These are phyloP conservation scores for Herpetomonas tarakana DNA, from an alignment of 208 protist species.

Conservation along the genomic window DNA sequence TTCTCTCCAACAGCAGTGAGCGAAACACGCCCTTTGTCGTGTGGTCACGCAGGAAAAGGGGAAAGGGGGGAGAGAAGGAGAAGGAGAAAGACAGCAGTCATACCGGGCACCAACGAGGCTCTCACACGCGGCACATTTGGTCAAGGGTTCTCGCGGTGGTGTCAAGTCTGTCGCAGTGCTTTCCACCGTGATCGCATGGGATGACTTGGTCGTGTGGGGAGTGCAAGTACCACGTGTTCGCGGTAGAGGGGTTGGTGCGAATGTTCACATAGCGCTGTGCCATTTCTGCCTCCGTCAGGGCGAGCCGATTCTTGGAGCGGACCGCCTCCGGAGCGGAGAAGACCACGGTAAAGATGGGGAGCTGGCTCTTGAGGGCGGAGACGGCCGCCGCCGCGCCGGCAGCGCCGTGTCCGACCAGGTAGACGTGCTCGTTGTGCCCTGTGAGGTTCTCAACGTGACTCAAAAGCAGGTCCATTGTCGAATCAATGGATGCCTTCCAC, in stretches of 20 bases:
- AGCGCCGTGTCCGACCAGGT: conserved; percentile 27
- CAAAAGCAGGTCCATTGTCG: conserved; percentile 1
- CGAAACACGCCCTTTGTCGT: too few species aligned
- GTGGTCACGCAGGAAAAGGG: neutral
- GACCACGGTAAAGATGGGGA: conserved; percentile 16
- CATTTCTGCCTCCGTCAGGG: conserved; percentile 6
- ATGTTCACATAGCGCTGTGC: conserved; percentile 25
- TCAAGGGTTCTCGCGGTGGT: conserved; percentile 22
- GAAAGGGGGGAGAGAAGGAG: neutral
- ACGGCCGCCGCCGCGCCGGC: conserved; percentile 18
- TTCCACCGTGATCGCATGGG: conserved; percentile 26
- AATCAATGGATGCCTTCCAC: conserved; percentile 25
- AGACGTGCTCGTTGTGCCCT: conserved; percentile 14
- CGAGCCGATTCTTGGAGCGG: conserved; percentile 5
- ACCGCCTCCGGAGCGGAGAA: conserved; percentile 28
- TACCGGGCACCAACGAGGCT: neutral
- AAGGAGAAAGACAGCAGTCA: neutral
- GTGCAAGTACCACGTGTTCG: conserved; percentile 36
- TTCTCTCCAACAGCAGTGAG: too few species aligned
- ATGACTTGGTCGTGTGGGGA: conserved; percentile 29
- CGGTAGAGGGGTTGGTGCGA: conserved; percentile 19
- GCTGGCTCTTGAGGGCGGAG: conserved; percentile 12
- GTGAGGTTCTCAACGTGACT: conserved; percentile 3
- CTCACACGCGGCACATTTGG: conserved; percentile 10
- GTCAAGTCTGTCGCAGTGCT: conserved; percentile 31